These are phyloP conservation scores for Lepiota brunneoincarnata DNA, from an alignment of 768 basidiomycete genomes.

Conservation along the genomic window DNA sequence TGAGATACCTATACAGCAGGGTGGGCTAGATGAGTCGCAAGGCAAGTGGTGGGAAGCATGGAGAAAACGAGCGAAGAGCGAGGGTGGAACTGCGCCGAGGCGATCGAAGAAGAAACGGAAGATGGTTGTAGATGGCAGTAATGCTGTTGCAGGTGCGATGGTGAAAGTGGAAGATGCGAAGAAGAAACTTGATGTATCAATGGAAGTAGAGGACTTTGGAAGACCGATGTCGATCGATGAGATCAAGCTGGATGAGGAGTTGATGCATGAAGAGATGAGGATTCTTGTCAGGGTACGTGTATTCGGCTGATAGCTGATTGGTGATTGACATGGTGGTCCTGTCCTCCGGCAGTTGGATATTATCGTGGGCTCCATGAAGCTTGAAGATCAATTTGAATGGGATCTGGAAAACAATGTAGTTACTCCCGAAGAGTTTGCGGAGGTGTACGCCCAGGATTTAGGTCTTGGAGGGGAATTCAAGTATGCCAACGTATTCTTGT, in stretches of 20 bases:
- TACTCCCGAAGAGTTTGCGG: slow-evolving; percentile 91
- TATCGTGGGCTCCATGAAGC: slow-evolving; percentile 87
- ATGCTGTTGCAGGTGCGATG: slow-evolving; percentile 10
- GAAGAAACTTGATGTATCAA: slow-evolving; percentile 20
- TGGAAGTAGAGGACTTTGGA: slow-evolving; percentile 21
- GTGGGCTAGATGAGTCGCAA: slow-evolving; percentile 47
- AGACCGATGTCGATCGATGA: slow-evolving; percentile 56
- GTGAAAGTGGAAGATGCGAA: slow-evolving; percentile 19
- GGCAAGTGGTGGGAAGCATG: slow-evolving; percentile 70
- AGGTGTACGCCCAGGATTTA: slow-evolving; percentile 80
- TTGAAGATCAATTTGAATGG: slow-evolving; percentile 98
- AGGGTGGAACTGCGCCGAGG: slow-evolving; percentile 14
- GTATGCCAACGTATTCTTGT: slow-evolving; percentile 41
- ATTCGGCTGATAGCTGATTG: slow-evolving; percentile 7
- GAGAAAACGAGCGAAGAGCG: slow-evolving; percentile 50
- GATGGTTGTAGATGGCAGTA: slow-evolving; percentile 22
- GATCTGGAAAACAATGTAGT: slow-evolving; percentile 79
- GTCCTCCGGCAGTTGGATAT: slow-evolving; percentile 74
- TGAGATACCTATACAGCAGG: slow-evolving; percentile 20
- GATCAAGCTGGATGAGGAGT: slow-evolving; percentile 62
- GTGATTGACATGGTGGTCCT: slow-evolving; percentile 3
- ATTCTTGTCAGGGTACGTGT: slow-evolving; percentile 80
- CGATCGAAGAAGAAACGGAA: slow-evolving; percentile 19
- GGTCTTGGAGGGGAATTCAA: slow-evolving; percentile 92
- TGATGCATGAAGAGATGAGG: slow-evolving; percentile 81